Conservation (phyloP, 73 alveolate genomes). For the Symbiodinium natans region DNA sequence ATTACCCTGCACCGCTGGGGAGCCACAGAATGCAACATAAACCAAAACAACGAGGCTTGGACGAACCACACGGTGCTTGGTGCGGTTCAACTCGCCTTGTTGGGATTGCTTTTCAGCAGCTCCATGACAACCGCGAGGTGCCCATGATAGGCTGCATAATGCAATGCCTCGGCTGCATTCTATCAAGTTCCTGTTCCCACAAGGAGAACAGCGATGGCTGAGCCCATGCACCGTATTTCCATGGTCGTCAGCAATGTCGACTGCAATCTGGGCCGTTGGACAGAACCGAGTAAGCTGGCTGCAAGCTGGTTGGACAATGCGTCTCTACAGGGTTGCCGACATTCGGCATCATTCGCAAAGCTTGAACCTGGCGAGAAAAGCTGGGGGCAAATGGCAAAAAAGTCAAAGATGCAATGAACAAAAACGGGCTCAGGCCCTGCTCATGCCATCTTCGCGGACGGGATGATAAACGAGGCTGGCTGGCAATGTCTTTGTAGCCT, state of each 20-base stretch:
- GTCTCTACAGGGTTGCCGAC: not conserved
- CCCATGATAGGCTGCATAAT: conserved; percentile 89
- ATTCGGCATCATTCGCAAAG: conserved; percentile 47
- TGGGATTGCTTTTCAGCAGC: conserved; percentile 66
- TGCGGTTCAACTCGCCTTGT: conserved; percentile 22
- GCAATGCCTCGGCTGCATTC: conserved; percentile 5
- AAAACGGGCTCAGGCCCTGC: no score
- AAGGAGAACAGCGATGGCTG: not conserved
- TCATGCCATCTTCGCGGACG: no score
- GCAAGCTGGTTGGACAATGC: not conserved
- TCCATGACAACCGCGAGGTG: conserved; percentile 64
- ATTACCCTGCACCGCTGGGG: no score
- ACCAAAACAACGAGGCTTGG: not conserved
- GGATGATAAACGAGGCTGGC: not conserved
- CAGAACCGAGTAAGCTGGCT: not conserved
- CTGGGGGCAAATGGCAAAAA: not conserved
- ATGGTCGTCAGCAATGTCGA: conserved; percentile 74
- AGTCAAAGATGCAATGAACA: no score
- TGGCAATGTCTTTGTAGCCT: conserved; percentile 71
- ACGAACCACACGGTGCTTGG: not conserved
- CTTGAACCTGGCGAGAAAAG: conserved; percentile 1
- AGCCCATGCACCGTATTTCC: conserved; percentile 60
- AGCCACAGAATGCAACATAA: no score
- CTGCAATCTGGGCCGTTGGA: conserved; percentile 3
- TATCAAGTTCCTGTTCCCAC: not conserved